Evolutionary conservation across 2,329 filamentous ascomycete genomes (phyloP).

Genomic region (Colletotrichum ledebouriae): DNA sequence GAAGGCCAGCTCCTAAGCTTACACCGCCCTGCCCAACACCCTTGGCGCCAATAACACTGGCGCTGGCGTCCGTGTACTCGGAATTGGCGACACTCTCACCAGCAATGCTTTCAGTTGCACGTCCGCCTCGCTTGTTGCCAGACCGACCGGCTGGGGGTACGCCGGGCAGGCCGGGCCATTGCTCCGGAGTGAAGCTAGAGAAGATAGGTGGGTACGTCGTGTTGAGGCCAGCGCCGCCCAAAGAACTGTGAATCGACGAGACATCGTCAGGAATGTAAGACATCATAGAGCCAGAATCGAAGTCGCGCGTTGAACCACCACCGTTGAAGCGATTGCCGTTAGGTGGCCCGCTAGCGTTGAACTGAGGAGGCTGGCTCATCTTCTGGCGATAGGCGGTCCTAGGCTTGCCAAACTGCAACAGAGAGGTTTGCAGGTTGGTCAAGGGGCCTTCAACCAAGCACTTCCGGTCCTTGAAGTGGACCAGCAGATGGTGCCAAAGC

Average conservation of each 20-base stretch:
- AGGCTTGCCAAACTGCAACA: conserved; percentile 94
- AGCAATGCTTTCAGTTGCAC: conserved; percentile 82
- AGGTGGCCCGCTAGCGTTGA: conserved; percentile 59
- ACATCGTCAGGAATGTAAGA: conserved; percentile 98
- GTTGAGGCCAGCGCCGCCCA: conserved; percentile 85
- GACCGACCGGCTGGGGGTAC: conserved; percentile 70
- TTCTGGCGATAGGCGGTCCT: conserved; percentile 95
- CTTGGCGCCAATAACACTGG: conserved; percentile 81
- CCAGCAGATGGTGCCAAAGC: conserved; percentile 93
- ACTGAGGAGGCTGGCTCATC: conserved; percentile 80
- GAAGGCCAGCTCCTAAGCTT: conserved; percentile 85
- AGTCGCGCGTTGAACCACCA: conserved; percentile 59
- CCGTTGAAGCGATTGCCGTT: conserved; percentile 47
- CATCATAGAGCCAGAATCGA: conserved; percentile 88
- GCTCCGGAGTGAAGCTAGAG: conserved; percentile 87
- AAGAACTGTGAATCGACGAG: conserved; percentile 93
- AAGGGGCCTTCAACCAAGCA: conserved; percentile 96
- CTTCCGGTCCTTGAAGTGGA: conserved; percentile 97
- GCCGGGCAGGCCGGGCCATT: conserved; percentile 87
- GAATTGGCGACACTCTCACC: conserved; percentile 94
- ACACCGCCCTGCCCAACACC: conserved; percentile 87
- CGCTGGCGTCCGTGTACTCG: conserved; percentile 86
- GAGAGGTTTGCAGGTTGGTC: conserved; percentile 93
- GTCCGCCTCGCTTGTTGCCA: conserved; percentile 75
- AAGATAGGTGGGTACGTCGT: conserved; percentile 96